A percentile compares a stretch with the other conserved stretches of the same genome.
These are phyloP conservation scores for Botrytis pseudocinerea DNA, from an alignment of 2,329 filamentous ascomycete genomes.

Conservation along the genomic window DNA sequence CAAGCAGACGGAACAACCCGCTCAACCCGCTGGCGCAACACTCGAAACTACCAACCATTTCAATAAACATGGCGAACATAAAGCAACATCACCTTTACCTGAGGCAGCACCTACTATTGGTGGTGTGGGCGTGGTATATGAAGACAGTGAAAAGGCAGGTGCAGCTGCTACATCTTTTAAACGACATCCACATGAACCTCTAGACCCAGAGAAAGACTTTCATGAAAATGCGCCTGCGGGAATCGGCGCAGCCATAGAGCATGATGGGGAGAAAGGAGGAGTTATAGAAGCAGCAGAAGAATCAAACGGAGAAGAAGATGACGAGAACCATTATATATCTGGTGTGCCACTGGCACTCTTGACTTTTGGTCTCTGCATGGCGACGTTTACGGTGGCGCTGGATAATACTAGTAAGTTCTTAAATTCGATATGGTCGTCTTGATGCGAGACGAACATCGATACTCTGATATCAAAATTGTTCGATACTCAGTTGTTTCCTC, in stretches of 20 bases:
- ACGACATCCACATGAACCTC: not conserved
- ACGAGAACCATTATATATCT: slow-evolving; percentile 35
- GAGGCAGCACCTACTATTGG: not conserved
- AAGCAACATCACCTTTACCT: slow-evolving; percentile 4
- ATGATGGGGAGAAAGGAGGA: not conserved
- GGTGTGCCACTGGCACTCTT: slow-evolving; percentile 43
- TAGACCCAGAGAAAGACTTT: not conserved
- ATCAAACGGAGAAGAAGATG: slow-evolving; percentile 28
- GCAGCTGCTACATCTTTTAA: slow-evolving; percentile 3
- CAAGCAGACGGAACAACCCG: slow-evolving; percentile 22
- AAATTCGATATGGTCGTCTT: slow-evolving; percentile 26
- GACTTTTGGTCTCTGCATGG: slow-evolving; percentile 49
- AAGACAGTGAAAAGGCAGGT: not conserved
- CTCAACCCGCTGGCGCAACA: slow-evolving; percentile 16
- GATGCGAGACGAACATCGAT: not conserved
- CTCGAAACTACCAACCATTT: not conserved
- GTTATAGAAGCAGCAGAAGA: slow-evolving; percentile 15
- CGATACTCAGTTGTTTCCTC: not conserved
- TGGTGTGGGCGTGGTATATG: not conserved
- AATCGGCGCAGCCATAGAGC: not conserved
- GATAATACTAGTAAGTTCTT: slow-evolving; percentile 41
- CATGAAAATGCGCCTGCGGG: slow-evolving; percentile 9
- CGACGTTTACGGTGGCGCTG: slow-evolving; percentile 38
- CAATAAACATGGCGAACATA: slow-evolving; percentile 7
- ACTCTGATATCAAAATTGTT: not conserved